Percentiles rank a stretch among this genome's conserved stretches.
phyloP scores from a whole-genome alignment of 164 flowering plant genomes.

The Aristolochia contorta region DNA sequence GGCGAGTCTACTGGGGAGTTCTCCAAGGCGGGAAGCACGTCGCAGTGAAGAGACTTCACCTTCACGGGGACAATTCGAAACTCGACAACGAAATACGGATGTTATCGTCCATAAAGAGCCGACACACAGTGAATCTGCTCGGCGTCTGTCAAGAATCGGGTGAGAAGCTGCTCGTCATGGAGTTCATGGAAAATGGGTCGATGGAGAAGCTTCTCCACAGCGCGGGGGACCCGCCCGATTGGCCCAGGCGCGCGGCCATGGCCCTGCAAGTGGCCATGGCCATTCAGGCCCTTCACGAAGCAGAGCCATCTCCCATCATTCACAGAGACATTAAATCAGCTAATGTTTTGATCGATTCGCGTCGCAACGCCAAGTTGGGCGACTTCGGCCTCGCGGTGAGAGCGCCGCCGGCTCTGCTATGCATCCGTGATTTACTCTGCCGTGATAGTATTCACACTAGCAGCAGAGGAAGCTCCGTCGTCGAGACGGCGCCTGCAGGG shows the following conservation, averaged over 20 bases:
- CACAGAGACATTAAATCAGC: conserved; percentile 65
- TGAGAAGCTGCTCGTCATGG: conserved; percentile 43
- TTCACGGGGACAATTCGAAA: conserved; percentile 34
- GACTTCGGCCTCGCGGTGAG: conserved; percentile 59
- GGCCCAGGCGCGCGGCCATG: conserved; percentile 39
- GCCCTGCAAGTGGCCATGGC: conserved; percentile 46
- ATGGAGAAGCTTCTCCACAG: conserved; percentile 42
- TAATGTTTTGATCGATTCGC: conserved; percentile 48
- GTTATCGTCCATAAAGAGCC: conserved; percentile 30
- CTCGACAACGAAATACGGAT: conserved; percentile 45
- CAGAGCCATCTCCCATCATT: conserved; percentile 24
- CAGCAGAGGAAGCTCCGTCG: neutral
- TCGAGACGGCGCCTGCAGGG: conserved; percentile 44
- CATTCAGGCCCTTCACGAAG: conserved; percentile 36
- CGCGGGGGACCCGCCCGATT: conserved; percentile 18
- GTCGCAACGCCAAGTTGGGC: conserved; percentile 42
- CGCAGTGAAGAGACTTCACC: conserved; percentile 44
- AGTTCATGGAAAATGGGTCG: conserved; percentile 63
- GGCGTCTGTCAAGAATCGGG: conserved; percentile 26
- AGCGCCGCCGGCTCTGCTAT: neutral
- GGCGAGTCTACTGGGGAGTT: conserved; percentile 44
- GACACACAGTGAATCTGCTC: conserved; percentile 27
- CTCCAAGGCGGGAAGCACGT: conserved; percentile 27
- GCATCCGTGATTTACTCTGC: neutral
- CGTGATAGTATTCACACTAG: neutral